Percentiles rank a stretch among this genome's conserved stretches.
These are phyloP conservation scores for Xylariaceae sp. DNA, from an alignment of 2,329 filamentous ascomycete species.

Conservation along the genomic window DNA sequence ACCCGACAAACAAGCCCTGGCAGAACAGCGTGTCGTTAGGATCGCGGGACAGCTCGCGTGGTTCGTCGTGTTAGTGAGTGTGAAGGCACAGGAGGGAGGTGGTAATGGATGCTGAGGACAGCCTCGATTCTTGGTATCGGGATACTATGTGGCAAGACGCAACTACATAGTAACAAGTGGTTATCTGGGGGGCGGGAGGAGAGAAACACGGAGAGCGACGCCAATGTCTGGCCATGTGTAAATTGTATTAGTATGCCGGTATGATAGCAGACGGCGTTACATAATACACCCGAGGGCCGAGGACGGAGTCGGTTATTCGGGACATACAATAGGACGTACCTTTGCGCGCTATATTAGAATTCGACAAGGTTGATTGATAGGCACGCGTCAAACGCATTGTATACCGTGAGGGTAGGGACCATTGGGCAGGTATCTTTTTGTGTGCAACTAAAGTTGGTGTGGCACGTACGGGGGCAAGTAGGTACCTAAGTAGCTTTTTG, in stretches of 20 bases:
- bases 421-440: no score
- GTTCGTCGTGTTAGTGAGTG: not conserved
- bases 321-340: no score
- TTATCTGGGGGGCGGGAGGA: not conserved
- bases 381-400: no score
- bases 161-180: not conserved
- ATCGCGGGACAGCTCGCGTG: not conserved
- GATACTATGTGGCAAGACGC: not conserved
- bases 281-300: not conserved
- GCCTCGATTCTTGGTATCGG: not conserved
- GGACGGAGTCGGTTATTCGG: no score
- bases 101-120: not conserved
- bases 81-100: not conserved
- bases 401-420: no score
- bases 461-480: no score
- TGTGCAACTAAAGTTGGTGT: no score
- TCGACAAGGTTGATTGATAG: no score
- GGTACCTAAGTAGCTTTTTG: no score
- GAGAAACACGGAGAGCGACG: not conserved
- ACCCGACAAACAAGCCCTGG: not conserved
- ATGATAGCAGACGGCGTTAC: not conserved
- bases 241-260: not conserved
- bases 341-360: no score
- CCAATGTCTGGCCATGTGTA: no score
- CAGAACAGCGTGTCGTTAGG: not conserved